These are phyloP conservation scores for Rhytidiadelphus loreus DNA, from an alignment of 225 moss, liverwort and hornwort genomes.

Conservation along the genomic window DNA sequence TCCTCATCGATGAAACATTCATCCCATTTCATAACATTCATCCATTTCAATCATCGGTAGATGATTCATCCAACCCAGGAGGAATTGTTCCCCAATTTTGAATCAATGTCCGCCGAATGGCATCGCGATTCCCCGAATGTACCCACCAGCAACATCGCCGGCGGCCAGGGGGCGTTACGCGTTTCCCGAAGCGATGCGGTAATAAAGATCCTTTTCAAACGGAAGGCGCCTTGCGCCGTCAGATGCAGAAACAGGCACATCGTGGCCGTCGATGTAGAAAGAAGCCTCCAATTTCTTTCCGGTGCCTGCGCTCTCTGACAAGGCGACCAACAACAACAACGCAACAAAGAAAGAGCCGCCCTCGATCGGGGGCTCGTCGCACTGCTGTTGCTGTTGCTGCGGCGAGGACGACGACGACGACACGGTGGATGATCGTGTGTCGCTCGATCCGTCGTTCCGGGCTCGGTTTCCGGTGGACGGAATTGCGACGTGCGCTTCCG, in stretches of 20 bases:
- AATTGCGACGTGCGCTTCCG: not conserved
- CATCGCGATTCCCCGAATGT: not conserved
- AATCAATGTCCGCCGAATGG: constrained; percentile 2
- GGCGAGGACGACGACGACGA: not conserved
- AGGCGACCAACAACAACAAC: too few relatives aligned
- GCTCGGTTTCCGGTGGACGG: not conserved
- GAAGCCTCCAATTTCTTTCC: not conserved
- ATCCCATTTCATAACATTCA: not conserved
- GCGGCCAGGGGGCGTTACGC: not conserved
- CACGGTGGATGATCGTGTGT: not conserved
- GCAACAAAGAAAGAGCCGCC: not conserved
- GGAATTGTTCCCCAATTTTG: not conserved
- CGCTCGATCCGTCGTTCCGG: not conserved
- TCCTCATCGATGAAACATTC: not conserved
- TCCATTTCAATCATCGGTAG: not conserved
- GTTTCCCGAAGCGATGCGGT: not conserved
- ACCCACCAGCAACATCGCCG: fast-evolving
- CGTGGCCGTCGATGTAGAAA: not conserved
- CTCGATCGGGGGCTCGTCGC: not conserved
- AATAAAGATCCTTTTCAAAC: constrained; percentile 9
- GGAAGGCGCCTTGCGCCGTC: not conserved
- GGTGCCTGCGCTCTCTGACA: not conserved
- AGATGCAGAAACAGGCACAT: not conserved
- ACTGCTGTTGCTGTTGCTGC: not conserved
- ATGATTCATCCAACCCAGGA: not conserved